A percentile compares a stretch with the other conserved stretches of the same genome.
These are phyloP conservation scores for Avena eriantha DNA, from an alignment of 176 grass and related monocot species.

Conservation along the genomic window DNA sequence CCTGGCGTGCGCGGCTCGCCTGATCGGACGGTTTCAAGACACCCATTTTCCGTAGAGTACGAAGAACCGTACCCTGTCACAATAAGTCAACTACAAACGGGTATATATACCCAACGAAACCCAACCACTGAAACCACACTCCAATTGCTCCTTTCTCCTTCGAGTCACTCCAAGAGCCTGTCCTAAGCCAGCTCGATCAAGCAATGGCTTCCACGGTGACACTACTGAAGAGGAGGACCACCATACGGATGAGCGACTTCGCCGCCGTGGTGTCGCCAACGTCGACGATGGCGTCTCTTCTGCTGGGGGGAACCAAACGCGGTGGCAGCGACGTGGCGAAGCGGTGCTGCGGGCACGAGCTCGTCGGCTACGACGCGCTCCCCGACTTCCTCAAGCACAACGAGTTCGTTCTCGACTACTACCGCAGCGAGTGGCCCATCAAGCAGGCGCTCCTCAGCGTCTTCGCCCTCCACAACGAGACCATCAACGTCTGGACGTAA, in stretches of 20 bases:
- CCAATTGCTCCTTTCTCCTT: not conserved
- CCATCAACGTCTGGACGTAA: slow-evolving; percentile 84
- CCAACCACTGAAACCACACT: not conserved
- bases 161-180: not conserved
- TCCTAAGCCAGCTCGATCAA: not conserved
- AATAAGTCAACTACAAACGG: not conserved
- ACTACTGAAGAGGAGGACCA: slow-evolving; percentile 51
- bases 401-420: slow-evolving; percentile 76
- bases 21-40: slow-evolving; percentile 50
- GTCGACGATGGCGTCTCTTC: not conserved
- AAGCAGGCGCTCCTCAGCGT: slow-evolving; percentile 68
- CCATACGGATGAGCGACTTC: slow-evolving; percentile 14
- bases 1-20: not conserved
- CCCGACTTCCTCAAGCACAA: slow-evolving; percentile 79
- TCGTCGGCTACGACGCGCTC: slow-evolving; percentile 64
- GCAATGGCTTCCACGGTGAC: slow-evolving; percentile 54
- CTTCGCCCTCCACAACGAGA: slow-evolving; percentile 82
- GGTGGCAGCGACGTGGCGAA: not conserved
- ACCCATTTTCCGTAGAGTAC: not conserved
- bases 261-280: not conserved
- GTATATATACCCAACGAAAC: slow-evolving; percentile 39
- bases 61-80: not conserved
- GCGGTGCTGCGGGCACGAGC: slow-evolving; percentile 35
- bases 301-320: slow-evolving; percentile 22
- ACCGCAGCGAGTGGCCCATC: slow-evolving; percentile 81